Evolutionary conservation across 2,329 filamentous ascomycete species (phyloP).

Genomic region (Gnomoniopsis smithogilvyi): DNA sequence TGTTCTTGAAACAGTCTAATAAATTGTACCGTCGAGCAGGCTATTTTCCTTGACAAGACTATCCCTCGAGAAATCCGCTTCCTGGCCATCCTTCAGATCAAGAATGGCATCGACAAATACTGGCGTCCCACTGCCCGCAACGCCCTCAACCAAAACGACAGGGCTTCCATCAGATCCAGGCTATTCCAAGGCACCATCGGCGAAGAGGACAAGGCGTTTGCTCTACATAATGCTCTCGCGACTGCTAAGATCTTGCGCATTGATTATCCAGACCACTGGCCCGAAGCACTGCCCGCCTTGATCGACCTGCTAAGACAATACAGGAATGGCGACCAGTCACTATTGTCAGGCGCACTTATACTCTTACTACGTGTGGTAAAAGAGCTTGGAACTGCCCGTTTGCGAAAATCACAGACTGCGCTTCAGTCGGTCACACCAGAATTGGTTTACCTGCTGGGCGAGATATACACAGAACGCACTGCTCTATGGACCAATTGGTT

Average conservation of each 20-base stretch:
- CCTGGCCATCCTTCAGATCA: constrained; percentile 88
- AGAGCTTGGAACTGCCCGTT: constrained; percentile 77
- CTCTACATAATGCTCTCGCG: constrained; percentile 83
- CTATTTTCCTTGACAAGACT: constrained; percentile 76
- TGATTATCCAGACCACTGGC: constrained; percentile 88
- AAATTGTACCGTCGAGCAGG: constrained; percentile 39
- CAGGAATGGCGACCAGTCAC: constrained; percentile 55
- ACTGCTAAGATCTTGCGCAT: constrained; percentile 84
- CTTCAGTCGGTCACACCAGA: constrained; percentile 79
- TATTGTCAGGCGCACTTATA: constrained; percentile 69
- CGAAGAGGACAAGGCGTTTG: constrained; percentile 72
- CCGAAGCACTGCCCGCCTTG: constrained; percentile 57
- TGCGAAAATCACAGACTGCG: constrained; percentile 71
- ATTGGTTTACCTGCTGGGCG: constrained; percentile 73
- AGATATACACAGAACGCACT: constrained; percentile 75
- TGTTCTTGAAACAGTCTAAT: neutral
- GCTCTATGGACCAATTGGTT: constrained; percentile 65
- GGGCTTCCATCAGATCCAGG: constrained; percentile 69
- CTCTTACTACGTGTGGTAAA: constrained; percentile 86
- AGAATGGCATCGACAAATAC: constrained; percentile 93
- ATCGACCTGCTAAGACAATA: constrained; percentile 62
- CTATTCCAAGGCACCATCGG: constrained; percentile 74
- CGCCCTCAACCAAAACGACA: constrained; percentile 72
- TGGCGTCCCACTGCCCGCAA: constrained; percentile 69
- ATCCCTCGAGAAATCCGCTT: constrained; percentile 78